Evolutionary conservation across 768 basidiomycete genomes (phyloP), one percentile per base, ranked within the genome.

Genomic region (Trametes elegans): DNA sequence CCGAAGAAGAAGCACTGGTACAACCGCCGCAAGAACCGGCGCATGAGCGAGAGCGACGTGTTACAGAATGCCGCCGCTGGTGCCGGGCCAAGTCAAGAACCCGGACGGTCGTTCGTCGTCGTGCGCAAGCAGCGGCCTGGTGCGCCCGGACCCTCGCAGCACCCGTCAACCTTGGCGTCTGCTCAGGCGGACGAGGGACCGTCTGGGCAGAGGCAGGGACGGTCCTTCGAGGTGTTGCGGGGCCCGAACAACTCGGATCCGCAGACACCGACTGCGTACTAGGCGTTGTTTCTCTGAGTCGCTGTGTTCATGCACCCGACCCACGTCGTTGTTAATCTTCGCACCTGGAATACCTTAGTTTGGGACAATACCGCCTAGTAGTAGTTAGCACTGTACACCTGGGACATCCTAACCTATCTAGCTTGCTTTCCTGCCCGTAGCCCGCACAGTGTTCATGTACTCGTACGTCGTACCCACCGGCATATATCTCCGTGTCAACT

Each of bases 1-100:
- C 77, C 78, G 28, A 85, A 74, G 73, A 87, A 83, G 76, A 84
- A 78, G 64, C 77, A 77, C n/a, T 90, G 87, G 87, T 88, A 82
- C 64, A 80, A 81, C 49, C 66, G 87, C 19, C 74, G 83, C 31
- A 77, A 82, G 55, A 76, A 74, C 64, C 77, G 87, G 45, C 77
- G 79, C 29, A 79, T 84, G 56, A 86, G 84, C 61, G 83, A 78
- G 55, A 81, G 82, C 39, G 76, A 76, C 23, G 63, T 55, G 14
- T 39, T 56, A 31, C 39, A 52, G 18, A 40, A 27, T 5, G 34
- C 65, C 18, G 46, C 60, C 2, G 31, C 53, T 10, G 59, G 39
- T 9, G 55, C 49, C 9, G 11, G 10, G 8, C 28, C 11, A n/a
- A n/a, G 11, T 24, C 47, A 53, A 35, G 63, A 61, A 28, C n/a